Evolutionary conservation across 352 stramenopile genomes (phyloP), one percentile per base, ranked within the genome.

Genomic region (Pythium rhizo-oryzae): DNA sequence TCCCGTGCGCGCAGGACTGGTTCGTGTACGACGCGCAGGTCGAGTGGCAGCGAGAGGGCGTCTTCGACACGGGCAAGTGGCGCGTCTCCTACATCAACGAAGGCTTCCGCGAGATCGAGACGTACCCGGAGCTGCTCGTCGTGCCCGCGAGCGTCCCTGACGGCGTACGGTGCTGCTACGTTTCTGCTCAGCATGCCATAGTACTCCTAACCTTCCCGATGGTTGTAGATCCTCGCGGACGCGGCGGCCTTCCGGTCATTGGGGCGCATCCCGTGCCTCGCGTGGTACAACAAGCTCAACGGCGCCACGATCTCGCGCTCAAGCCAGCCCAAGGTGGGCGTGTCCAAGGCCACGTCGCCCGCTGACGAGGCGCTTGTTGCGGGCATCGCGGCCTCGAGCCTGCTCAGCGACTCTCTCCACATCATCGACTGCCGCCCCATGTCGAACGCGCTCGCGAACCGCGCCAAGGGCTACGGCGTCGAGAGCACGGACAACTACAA

Each of bases 401-500:
- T 89, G 7, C 69, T 89, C 9, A 78, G 76, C n/a, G 83, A 90
- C 30, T 78, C 84, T 51, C 64, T 96, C 0, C 86, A 94, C 51
- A 96, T 93, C 60, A 86, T 93, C 59, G 85, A 94, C 65, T 96
- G 87, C 49, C 85, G 86, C 5, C 85, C 86, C 4, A 96, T 94
- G 86, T 87, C 81, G 13, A 94, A 79, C 39, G 84, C 86, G 23
- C 49, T 94, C 65, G 86, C 83, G 21, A 90, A 96, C 46, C 85
- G 86, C 30, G 83, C 98, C 71, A 87, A 98, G 78, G 89, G 96
- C 62, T 98, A 97, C 77, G 95, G 96, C 39, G 97, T 98, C 57
- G 97, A 99, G 74, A 98, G 97, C 76, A 93, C 89, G 0, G 94
- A 97, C 44, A 96, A 98, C 77, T 99, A 99, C 81, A 91, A 94